A percentile compares a stretch with the other conserved stretches of the same genome.
Evolutionary conservation across 225 moss, liverwort and hornwort species (phyloP).

Genomic region (Bryoerythrophyllum caledonicum): DNA sequence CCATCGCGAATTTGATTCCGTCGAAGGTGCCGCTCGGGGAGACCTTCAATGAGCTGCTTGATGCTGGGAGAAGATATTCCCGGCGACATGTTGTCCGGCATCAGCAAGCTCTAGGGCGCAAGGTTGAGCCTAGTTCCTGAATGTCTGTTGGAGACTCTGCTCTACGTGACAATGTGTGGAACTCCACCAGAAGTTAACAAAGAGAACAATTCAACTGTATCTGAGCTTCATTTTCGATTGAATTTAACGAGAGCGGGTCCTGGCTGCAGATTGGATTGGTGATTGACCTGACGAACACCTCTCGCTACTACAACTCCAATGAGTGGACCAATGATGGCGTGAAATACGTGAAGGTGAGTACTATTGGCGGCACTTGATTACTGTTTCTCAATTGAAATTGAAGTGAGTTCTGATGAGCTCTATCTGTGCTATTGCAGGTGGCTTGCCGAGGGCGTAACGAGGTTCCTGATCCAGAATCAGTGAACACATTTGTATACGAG

Average conservation of each 20-base stretch:
- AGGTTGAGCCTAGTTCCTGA: conserved; percentile 49
- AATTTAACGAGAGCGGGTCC: conserved; percentile 19
- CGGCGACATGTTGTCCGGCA: conserved; percentile 72
- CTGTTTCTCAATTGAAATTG: neutral
- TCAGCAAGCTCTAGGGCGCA: conserved; percentile 70
- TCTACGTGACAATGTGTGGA: too few relatives aligned
- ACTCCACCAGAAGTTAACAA: too few relatives aligned
- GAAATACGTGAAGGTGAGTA: conserved; percentile 85
- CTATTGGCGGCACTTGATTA: neutral
- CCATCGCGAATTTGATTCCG: conserved; percentile 68
- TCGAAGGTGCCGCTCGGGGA: conserved; percentile 94
- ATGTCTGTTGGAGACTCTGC: conserved; percentile 9
- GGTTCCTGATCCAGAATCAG: conserved; percentile 96
- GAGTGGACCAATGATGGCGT: conserved; percentile 93
- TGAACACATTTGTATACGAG: conserved; percentile 93
- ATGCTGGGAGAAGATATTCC: conserved; percentile 85
- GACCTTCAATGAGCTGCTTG: conserved; percentile 81
- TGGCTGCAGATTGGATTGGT: conserved; percentile 83
- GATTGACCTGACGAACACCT: conserved; percentile 93
- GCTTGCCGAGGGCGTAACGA: conserved; percentile 95
- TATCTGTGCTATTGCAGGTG: conserved; percentile 48
- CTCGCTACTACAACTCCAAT: conserved; percentile 80
- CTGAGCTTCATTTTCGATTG: neutral
- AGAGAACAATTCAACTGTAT: too few relatives aligned
- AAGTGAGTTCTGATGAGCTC: conserved; percentile 17